Evolutionary conservation across 1,139 yeast species (phyloP), one percentile per base, ranked within the genome.

Genomic region (Hemisphaericaspora subhashii): DNA sequence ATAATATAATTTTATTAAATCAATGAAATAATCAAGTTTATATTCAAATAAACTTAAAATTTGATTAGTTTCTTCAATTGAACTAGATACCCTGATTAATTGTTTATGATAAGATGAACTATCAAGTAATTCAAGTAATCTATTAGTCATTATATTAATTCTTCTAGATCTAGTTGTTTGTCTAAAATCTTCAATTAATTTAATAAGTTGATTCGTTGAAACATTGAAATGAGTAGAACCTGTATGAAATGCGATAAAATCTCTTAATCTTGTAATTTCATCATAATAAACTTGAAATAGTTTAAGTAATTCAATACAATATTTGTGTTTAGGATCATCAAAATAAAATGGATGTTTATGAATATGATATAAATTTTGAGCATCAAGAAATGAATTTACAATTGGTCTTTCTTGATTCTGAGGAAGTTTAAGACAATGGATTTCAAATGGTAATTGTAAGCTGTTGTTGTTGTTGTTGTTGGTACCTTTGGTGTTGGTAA

Each of bases 11-110:
- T 24, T 28, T 9, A 35, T 11, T 12, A 28, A 15, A 30, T 35
- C 33, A 30, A 35, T 14, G 11, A 35, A 31, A 29, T 35, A 35
- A 17, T 35, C 37, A 16, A 35, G 13, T n/a, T 35, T 20, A 16
- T 35, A 18, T 24, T 35, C 33, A 28, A 35, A 35, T 12, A 35
- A 13, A 15, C 33, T 23, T 5, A 35, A 17, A 12, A 35, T 24
- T 9, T 23, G 27, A 23, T 35, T 14, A 21, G 28, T 30, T 21
- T 35, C 37, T 8, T 18, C 25, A 11, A 28, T 20, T 11, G 29
- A 17, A 13, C 15, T 4, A 3, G 23, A 21, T 21, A 26, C 13
- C 13, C 13, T 17, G 11, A 20, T 26, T 9, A 28, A 14, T 20
- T 25, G 22, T 20, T 26, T 26, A 20, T 27, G 36, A 33, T 24